Conservation (phyloP, 371 early-diverging fungal genomes). For the Rhizopus sp. region DNA sequence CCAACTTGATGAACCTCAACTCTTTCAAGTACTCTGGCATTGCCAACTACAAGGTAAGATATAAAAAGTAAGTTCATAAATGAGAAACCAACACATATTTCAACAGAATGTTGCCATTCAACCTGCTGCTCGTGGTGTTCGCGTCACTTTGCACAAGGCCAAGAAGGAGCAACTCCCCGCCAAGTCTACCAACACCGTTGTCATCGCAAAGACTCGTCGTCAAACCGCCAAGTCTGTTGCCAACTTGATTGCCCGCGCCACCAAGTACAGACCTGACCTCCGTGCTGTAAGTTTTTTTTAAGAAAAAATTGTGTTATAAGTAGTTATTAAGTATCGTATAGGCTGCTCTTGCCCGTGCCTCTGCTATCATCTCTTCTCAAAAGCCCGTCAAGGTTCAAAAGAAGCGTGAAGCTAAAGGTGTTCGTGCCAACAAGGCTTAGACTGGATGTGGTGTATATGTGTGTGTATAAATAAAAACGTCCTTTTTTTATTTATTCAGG, state of each 20-base stretch:
- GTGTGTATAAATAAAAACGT: not conserved
- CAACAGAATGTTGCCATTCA: slow-evolving; percentile 67
- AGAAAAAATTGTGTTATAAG: not conserved
- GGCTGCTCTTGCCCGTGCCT: slow-evolving; percentile 73
- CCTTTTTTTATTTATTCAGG: slow-evolving; percentile 7
- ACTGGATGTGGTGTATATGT: slow-evolving; percentile 3
- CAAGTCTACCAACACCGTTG: slow-evolving; percentile 58
- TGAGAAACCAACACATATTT: slow-evolving; percentile 1
- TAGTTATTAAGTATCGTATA: slow-evolving; percentile 22
- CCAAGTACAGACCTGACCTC: slow-evolving; percentile 80
- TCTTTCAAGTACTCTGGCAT: slow-evolving; percentile 87
- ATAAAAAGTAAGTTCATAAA: not conserved
- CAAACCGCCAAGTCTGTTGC: slow-evolving; percentile 70
- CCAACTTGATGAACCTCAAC: slow-evolving; percentile 85
- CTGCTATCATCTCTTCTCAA: slow-evolving; percentile 55
- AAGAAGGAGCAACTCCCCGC: slow-evolving; percentile 58
- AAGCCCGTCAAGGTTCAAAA: slow-evolving; percentile 50
- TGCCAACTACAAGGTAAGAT: slow-evolving; percentile 73
- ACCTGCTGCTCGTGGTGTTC: slow-evolving; percentile 67
- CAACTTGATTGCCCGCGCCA: slow-evolving; percentile 63
- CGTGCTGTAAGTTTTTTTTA: slow-evolving; percentile 54
- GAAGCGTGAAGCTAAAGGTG: slow-evolving; percentile 52
- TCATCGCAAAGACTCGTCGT: slow-evolving; percentile 69
- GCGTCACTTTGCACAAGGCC: slow-evolving; percentile 66
- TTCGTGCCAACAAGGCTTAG: slow-evolving; percentile 36